A percentile compares a stretch with the other conserved stretches of the same genome.
These are phyloP conservation scores for Candida tetrigidarum DNA, from an alignment of 1,139 yeast genomes.

Conservation along the genomic window DNA sequence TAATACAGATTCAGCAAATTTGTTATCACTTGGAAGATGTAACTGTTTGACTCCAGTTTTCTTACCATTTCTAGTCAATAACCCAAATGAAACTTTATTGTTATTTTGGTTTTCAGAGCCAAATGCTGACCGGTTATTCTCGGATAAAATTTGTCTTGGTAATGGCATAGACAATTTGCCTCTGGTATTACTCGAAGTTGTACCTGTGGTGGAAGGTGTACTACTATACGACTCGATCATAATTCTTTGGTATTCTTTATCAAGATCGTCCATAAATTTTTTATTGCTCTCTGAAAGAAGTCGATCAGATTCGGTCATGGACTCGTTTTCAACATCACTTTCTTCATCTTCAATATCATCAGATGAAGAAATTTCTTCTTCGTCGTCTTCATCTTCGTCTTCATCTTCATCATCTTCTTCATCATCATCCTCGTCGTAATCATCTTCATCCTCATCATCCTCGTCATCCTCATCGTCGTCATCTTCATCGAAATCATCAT, in stretches of 20 bases:
- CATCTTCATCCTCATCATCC: slow-evolving; percentile 25
- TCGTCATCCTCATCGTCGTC: slow-evolving; percentile 24
- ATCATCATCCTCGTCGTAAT: slow-evolving; percentile 24
- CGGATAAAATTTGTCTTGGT: slow-evolving; percentile 17
- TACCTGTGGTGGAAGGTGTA: slow-evolving; percentile 5
- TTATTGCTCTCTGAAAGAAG: slow-evolving; percentile 38
- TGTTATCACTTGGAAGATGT: slow-evolving; percentile 50
- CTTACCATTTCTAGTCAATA: slow-evolving; percentile 57
- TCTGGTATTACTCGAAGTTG: slow-evolving; percentile 9
- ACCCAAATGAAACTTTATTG: slow-evolving; percentile 46
- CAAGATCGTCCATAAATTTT: slow-evolving; percentile 54
- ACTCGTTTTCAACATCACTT: slow-evolving; percentile 13
- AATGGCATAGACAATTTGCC: slow-evolving; percentile 26
- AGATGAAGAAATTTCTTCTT: slow-evolving; percentile 17
- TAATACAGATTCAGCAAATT: slow-evolving; percentile 46
- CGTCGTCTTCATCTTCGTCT: slow-evolving; percentile 19
- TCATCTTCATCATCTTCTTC: slow-evolving; percentile 20
- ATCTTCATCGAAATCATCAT: slow-evolving; percentile 21
- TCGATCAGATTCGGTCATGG: slow-evolving; percentile 17
- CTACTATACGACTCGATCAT: slow-evolving; percentile 52
- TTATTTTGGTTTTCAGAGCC: not conserved
- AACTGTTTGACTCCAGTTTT: slow-evolving; percentile 47
- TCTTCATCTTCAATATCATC: slow-evolving; percentile 17
- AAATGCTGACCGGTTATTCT: not conserved
- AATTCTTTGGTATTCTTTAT: slow-evolving; percentile 55